phyloP scores from a whole-genome alignment of 177 flowering plant genomes.

The Vitis hybrid region DNA sequence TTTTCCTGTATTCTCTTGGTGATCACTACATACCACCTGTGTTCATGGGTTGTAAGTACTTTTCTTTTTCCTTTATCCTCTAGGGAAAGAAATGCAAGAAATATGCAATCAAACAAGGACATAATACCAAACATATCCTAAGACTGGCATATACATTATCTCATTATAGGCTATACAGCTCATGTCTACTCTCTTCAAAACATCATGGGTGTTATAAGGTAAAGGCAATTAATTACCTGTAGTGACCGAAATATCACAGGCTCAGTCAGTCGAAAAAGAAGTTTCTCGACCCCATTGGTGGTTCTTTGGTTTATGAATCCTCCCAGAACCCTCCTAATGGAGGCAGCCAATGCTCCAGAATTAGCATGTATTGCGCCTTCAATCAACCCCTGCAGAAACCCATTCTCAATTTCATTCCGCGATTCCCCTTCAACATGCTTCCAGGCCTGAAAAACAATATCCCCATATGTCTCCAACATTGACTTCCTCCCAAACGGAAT shows the following conservation, averaged over 20 bases:
- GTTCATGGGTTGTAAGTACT: too few species aligned
- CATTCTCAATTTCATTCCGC: slow-evolving; percentile 61
- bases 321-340: slow-evolving; percentile 78
- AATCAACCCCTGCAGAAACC: slow-evolving; percentile 69
- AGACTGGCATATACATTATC: not conserved
- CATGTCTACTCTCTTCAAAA: too few species aligned
- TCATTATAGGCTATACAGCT: not conserved
- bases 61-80: too few species aligned
- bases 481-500: slow-evolving; percentile 89
- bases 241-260: slow-evolving; percentile 87
- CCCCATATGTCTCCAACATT: slow-evolving; percentile 77
- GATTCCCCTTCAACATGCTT: slow-evolving; percentile 47
- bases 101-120: not conserved
- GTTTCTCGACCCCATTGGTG: slow-evolving; percentile 77
- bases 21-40: too few species aligned
- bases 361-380: slow-evolving; percentile 80
- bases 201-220: not conserved
- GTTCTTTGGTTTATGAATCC: slow-evolving; percentile 75
- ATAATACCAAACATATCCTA: not conserved
- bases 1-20: too few species aligned
- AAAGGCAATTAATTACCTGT: slow-evolving; percentile 50
- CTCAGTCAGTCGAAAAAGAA: slow-evolving; percentile 78
- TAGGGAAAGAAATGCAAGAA: not conserved
- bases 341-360: slow-evolving; percentile 55
- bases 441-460: slow-evolving; percentile 81